phyloP scores from a whole-genome alignment of 2,329 filamentous ascomycete species.

The Venturia oleaginea region DNA sequence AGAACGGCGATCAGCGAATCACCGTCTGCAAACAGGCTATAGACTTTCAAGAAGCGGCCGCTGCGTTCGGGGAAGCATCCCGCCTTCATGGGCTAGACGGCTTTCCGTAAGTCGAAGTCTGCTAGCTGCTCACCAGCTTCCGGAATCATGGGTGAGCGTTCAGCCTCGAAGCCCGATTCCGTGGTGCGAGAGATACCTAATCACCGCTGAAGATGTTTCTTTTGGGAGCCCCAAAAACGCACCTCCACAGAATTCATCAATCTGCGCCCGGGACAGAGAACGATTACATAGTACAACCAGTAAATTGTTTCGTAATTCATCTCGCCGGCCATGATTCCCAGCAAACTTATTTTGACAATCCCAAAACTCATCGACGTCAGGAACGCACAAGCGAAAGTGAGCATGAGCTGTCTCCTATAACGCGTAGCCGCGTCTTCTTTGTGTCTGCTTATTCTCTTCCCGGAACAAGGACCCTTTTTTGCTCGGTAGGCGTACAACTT shows the following conservation, averaged over 20 bases:
- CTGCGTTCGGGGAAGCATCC: conserved; percentile 10
- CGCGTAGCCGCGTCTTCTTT: background rate
- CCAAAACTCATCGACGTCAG: background rate
- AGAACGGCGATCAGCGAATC: background rate
- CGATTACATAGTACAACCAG: background rate
- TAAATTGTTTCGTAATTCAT: background rate
- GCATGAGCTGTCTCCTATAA: background rate
- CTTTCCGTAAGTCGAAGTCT: background rate
- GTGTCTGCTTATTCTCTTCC: background rate
- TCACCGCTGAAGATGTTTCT: conserved; percentile 2
- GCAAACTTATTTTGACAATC: background rate
- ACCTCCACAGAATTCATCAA: conserved; percentile 1
- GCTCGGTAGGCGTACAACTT: background rate
- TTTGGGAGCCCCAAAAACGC: conserved; percentile 1
- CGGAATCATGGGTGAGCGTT: background rate
- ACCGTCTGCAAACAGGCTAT: background rate
- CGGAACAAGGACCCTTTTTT: background rate
- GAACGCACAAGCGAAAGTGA: no score
- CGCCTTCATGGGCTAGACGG: background rate
- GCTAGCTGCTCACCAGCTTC: conserved; percentile 7
- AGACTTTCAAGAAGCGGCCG: background rate
- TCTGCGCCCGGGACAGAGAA: background rate
- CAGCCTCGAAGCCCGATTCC: conserved; percentile 9
- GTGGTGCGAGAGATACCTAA: background rate
- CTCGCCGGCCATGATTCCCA: background rate